phyloP scores from a whole-genome alignment of 2,329 filamentous ascomycete species.

The Ascochyta koolunga region DNA sequence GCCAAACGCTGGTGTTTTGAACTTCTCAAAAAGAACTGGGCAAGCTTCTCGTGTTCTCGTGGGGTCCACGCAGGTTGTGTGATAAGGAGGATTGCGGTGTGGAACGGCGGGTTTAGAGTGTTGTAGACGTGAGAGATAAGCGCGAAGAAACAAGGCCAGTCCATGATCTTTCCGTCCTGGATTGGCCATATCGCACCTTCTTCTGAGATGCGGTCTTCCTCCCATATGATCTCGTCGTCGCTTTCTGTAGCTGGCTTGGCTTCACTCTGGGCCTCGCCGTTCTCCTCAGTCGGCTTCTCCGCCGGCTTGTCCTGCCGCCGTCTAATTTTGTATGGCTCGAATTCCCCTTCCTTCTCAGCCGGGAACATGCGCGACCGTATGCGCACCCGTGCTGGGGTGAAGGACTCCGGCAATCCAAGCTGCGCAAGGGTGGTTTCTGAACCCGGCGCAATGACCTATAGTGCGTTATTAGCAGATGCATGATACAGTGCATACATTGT shows the following conservation, averaged over 20 bases:
- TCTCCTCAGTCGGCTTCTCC: conserved; percentile 38
- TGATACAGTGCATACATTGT: conserved; percentile 18
- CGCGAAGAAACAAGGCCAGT: conserved; percentile 93
- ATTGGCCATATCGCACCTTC: conserved; percentile 93
- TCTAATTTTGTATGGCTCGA: conserved; percentile 81
- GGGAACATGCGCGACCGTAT: conserved; percentile 94
- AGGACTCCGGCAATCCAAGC: conserved; percentile 85
- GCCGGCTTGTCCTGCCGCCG: conserved; percentile 46
- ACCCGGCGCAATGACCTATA: conserved; percentile 74
- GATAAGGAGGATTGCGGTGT: conserved; percentile 91
- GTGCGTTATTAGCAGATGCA: background rate
- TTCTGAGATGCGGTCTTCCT: conserved; percentile 86
- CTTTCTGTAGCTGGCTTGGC: conserved; percentile 48
- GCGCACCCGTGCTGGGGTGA: conserved; percentile 86
- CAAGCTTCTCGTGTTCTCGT: conserved; percentile 83
- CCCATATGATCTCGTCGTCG: conserved; percentile 70
- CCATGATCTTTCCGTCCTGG: conserved; percentile 76
- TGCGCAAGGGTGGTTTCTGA: conserved; percentile 91
- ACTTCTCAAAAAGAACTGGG: conserved; percentile 98
- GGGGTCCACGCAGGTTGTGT: conserved; percentile 89
- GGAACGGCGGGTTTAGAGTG: conserved; percentile 86
- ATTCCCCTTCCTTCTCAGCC: conserved; percentile 75
- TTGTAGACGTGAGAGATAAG: conserved; percentile 92
- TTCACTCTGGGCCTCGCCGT: conserved; percentile 22
- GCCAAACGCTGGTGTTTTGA: conserved; percentile 89